Conservation (phyloP, 2,329 filamentous ascomycete genomes). For the Lachnellula subtilissima region DNA sequence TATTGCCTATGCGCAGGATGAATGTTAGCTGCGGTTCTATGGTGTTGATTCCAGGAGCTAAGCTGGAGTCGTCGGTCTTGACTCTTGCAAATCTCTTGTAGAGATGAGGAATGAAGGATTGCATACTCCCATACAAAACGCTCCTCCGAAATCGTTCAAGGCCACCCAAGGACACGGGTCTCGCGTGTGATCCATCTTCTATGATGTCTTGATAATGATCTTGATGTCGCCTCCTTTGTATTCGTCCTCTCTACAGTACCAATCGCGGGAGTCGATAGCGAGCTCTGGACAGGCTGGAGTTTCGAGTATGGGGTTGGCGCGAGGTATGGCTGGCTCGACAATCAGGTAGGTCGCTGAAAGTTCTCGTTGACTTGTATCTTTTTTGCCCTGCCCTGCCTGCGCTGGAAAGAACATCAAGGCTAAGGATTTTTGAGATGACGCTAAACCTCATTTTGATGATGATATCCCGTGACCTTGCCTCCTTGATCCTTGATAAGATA, state of each 20-base stretch:
- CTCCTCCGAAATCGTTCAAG: conserved; percentile 95
- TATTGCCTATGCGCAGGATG: conserved; percentile 50
- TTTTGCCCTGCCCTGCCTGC: not conserved
- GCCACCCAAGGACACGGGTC: conserved; percentile 97
- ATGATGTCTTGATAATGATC: conserved; percentile 18
- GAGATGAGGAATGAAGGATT: conserved; percentile 10
- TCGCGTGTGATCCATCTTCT: conserved; percentile 83
- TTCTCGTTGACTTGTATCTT: not conserved
- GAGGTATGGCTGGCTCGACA: not conserved
- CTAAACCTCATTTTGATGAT: too few relatives aligned
- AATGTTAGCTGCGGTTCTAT: conserved; percentile 10
- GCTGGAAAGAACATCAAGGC: not conserved
- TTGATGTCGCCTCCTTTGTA: not conserved
- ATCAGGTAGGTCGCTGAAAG: not conserved
- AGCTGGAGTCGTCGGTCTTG: not conserved
- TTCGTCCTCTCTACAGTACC: conserved; percentile 1
- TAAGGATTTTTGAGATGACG: too few relatives aligned
- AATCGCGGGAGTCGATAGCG: not conserved
- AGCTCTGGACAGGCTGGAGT: not conserved
- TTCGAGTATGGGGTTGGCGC: not conserved
- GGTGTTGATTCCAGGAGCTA: not conserved
- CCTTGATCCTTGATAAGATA: too few relatives aligned
- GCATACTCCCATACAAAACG: conserved; percentile 92
- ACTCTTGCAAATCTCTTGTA: not conserved
- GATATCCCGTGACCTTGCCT: too few relatives aligned